Evolutionary conservation across 2,329 filamentous ascomycete genomes (phyloP).

Genomic region (Penicillium nordicum): DNA sequence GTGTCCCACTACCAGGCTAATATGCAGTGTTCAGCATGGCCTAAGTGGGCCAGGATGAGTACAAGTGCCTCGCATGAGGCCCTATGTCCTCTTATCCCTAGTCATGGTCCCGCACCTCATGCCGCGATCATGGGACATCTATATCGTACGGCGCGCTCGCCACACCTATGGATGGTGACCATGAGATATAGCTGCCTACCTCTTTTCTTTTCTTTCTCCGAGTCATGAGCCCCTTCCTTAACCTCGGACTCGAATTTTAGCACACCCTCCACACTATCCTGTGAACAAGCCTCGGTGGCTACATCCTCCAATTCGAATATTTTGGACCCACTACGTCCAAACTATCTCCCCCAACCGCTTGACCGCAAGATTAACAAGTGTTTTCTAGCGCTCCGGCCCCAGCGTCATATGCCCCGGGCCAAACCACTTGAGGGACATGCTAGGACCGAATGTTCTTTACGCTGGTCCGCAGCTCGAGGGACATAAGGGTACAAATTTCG

Average conservation of each 20-base stretch:
- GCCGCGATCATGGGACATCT: conserved; percentile 20
- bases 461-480: neutral
- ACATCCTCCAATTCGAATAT: conserved; percentile 3
- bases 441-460: neutral
- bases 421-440: neutral
- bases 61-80: neutral
- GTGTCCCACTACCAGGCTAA: neutral
- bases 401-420: neutral
- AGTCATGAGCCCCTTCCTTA: neutral
- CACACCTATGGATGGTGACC: neutral
- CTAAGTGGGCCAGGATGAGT: neutral
- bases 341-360: conserved; percentile 21
- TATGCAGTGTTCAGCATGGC: neutral
- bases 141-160: neutral
- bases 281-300: neutral
- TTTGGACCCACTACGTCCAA: conserved; percentile 19
- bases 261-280: neutral
- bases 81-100: neutral
- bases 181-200: conserved; percentile 1
- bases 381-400: neutral
- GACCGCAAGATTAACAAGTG: conserved; percentile 22
- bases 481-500: neutral
- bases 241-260: neutral
- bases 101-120: conserved; percentile 20
- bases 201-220: too few species aligned